A percentile compares a stretch with the other conserved stretches of the same genome.
Conservation (phyloP, 1,284 basidiomycete species). For the Trichosporon coremiiforme region DNA sequence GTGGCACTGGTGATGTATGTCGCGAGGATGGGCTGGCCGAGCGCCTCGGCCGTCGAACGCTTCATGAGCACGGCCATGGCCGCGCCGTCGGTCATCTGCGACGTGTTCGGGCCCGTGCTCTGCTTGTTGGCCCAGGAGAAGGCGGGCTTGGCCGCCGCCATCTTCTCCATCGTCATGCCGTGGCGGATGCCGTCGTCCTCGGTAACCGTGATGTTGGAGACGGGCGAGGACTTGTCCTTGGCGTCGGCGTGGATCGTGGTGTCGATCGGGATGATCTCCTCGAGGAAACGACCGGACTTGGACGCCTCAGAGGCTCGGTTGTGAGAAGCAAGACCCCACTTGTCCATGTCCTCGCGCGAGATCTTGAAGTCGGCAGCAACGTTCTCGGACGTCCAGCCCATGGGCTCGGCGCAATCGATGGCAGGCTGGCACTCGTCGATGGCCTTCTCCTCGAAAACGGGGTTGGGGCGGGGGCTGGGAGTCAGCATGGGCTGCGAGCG, state of each 20-base stretch:
- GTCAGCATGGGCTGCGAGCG: conserved; percentile 8
- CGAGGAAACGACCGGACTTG: conserved; percentile 67
- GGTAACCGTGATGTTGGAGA: conserved; percentile 62
- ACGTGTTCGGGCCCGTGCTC: conserved; percentile 78
- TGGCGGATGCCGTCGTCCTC: conserved; percentile 81
- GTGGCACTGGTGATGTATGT: conserved; percentile 77
- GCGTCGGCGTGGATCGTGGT: conserved; percentile 53
- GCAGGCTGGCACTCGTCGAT: conserved; percentile 68
- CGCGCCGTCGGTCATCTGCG: conserved; percentile 83
- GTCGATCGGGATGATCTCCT: conserved; percentile 80
- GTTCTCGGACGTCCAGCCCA: conserved; percentile 92
- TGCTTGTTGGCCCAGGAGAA: conserved; percentile 81
- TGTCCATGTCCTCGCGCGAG: conserved; percentile 74
- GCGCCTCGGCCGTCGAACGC: conserved; percentile 76
- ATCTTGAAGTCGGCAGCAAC: conserved; percentile 74
- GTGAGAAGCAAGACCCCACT: conserved; percentile 79
- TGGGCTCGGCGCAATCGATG: conserved; percentile 77
- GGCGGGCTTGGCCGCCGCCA: conserved; percentile 71
- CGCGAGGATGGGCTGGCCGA: conserved; percentile 72
- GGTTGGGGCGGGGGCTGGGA: conserved; percentile 72
- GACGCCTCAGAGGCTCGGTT: conserved; percentile 68
- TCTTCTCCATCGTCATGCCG: conserved; percentile 70
- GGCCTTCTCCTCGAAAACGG: conserved; percentile 69
- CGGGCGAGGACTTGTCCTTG: conserved; percentile 37
- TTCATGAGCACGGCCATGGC: conserved; percentile 85